Percentiles rank a stretch among this genome's conserved stretches.
Evolutionary conservation across 495 filamentous ascomycete genomes (phyloP).

Genomic region (Tuber aestivum): DNA sequence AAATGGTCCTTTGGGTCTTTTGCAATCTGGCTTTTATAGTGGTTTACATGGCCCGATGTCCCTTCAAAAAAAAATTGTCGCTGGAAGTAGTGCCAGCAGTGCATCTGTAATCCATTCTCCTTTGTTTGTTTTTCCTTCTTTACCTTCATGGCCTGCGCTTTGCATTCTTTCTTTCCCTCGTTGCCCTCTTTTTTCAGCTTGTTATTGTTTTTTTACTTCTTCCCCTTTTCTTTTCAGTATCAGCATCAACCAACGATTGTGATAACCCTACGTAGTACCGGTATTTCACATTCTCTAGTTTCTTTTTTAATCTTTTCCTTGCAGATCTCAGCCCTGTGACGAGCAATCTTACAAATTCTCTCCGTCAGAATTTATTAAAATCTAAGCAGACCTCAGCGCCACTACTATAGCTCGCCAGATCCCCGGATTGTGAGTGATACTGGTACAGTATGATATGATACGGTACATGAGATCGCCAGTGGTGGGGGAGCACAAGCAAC

Average conservation of each 20-base stretch:
- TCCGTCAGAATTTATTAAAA: not conserved
- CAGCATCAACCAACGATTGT: not conserved
- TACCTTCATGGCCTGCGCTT: not conserved
- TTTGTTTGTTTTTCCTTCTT: not conserved
- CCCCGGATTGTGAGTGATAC: not conserved
- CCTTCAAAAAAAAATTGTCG: not conserved
- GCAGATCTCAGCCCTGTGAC: not conserved
- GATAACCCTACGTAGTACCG: not conserved
- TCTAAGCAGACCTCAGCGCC: not conserved
- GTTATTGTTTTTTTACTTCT: not conserved
- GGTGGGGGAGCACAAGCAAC: constrained; percentile 16
- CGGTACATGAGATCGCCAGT: constrained; percentile 10
- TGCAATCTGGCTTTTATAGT: not conserved
- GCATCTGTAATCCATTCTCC: not conserved
- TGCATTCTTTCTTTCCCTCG: not conserved
- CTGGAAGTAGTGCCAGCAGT: not conserved
- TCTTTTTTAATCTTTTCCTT: not conserved
- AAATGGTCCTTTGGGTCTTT: not conserved
- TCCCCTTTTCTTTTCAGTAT: not conserved
- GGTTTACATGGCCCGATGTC: not conserved
- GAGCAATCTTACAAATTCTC: not conserved
- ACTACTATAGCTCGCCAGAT: not conserved
- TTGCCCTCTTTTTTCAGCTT: not conserved
- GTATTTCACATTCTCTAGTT: not conserved
- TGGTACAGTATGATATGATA: not conserved